phyloP scores from a whole-genome alignment of 805 yeast species.

The Kazachstania africana region DNA sequence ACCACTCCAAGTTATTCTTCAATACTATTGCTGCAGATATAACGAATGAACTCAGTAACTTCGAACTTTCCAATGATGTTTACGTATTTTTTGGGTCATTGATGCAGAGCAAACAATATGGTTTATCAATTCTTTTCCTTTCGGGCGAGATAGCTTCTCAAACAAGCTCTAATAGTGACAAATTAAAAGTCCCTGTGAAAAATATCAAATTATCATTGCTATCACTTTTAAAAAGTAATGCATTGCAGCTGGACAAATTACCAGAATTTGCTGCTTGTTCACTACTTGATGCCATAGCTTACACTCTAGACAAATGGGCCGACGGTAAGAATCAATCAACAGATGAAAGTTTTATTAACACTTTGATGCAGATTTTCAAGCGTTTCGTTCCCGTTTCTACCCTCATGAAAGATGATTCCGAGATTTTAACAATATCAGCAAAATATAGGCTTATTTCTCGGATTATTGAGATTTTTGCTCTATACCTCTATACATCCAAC shows the following conservation, averaged over 20 bases:
- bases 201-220: conserved; percentile 33
- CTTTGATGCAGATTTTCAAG: conserved; percentile 28
- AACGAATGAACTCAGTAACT: conserved; percentile 42
- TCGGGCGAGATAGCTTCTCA: conserved; percentile 38
- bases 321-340: conserved; percentile 41
- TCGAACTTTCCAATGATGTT: conserved; percentile 39
- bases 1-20: conserved; percentile 46
- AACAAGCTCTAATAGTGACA: conserved; percentile 7
- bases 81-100: conserved; percentile 58
- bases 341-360: conserved; percentile 31
- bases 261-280: conserved; percentile 58
- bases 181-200: not conserved
- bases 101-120: conserved; percentile 65
- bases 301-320: conserved; percentile 72
- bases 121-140: conserved; percentile 57
- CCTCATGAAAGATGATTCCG: conserved; percentile 3
- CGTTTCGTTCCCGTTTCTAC: too few species aligned
- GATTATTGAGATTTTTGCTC: conserved; percentile 64
- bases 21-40: conserved; percentile 51
- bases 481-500: conserved; percentile 51
- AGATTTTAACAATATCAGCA: conserved; percentile 1
- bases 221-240: conserved; percentile 42
- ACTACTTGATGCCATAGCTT: conserved; percentile 58
- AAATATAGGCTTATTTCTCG: conserved; percentile 46
- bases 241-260: conserved; percentile 38